A percentile compares a stretch with the other conserved stretches of the same genome.
Conservation (phyloP, 1,139 yeast genomes). For the Suhomyces guaymorum region DNA sequence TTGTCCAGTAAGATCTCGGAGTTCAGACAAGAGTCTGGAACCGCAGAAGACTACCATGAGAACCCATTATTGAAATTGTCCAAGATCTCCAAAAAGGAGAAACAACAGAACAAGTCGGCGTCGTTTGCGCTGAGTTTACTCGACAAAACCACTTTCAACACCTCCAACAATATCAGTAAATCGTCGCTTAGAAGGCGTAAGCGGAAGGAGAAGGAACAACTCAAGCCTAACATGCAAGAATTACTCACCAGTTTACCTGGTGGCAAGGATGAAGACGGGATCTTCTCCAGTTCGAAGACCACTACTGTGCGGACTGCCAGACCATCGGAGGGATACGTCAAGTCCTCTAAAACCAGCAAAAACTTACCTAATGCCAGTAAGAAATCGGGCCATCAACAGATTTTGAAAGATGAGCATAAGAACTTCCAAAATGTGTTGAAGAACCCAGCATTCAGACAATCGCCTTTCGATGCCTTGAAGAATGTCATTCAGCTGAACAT, state of each 20-base stretch:
- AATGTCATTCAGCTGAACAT: conserved; percentile 30
- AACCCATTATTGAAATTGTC: conserved; percentile 58
- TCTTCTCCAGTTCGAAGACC: conserved; percentile 11
- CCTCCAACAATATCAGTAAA: conserved; percentile 54
- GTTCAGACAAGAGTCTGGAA: conserved; percentile 23
- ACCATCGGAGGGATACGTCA: conserved; percentile 18
- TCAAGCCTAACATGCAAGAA: conserved; percentile 68
- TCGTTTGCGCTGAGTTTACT: conserved; percentile 31
- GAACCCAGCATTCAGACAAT: conserved; percentile 50
- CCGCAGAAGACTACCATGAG: conserved; percentile 28
- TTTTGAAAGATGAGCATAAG: conserved; percentile 54
- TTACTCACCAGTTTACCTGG: conserved; percentile 54
- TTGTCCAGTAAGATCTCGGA: conserved; percentile 30
- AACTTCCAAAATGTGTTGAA: conserved; percentile 57
- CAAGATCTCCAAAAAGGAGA: conserved; percentile 57
- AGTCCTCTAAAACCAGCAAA: conserved; percentile 28
- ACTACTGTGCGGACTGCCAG: conserved; percentile 11
- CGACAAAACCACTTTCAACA: conserved; percentile 33
- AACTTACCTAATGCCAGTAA: conserved; percentile 64
- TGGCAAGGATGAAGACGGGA: conserved; percentile 22
- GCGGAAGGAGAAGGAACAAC: conserved; percentile 60
- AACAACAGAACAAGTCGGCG: conserved; percentile 39
- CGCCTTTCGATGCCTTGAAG: conserved; percentile 62
- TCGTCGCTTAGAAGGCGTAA: conserved; percentile 66
- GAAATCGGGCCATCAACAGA: conserved; percentile 54